Conservation (phyloP, 2,329 filamentous ascomycete genomes). For the Tolypocladium amazonense region DNA sequence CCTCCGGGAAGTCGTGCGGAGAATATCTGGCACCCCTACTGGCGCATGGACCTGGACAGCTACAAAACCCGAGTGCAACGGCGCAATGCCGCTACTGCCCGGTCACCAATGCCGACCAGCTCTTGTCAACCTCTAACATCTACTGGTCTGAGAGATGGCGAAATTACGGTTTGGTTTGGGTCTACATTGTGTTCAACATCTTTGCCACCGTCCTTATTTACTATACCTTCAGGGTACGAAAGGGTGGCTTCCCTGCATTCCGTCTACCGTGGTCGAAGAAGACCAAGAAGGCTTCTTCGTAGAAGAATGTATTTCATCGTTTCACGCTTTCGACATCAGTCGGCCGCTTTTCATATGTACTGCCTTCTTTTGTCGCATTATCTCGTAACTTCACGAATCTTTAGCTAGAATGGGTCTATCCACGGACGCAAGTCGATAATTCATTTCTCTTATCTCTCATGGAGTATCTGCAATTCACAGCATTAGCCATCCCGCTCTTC, state of each 20-base stretch:
- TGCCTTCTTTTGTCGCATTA: neutral
- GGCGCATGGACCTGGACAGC: conserved; percentile 35
- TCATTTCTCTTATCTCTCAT: neutral
- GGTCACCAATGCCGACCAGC: conserved; percentile 53
- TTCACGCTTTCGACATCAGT: neutral
- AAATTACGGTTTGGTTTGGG: conserved; percentile 62
- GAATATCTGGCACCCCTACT: conserved; percentile 53
- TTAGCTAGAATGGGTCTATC: neutral
- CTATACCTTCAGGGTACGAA: conserved; percentile 47
- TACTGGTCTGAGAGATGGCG: conserved; percentile 49
- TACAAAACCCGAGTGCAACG: conserved; percentile 51
- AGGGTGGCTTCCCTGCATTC: conserved; percentile 8
- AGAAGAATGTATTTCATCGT: too few species aligned
- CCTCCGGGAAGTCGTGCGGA: conserved; percentile 49
- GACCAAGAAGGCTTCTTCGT: conserved; percentile 1
- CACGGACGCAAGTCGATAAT: neutral
- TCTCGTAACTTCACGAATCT: neutral
- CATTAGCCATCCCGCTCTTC: too few species aligned
- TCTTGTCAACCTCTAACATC: conserved; percentile 33
- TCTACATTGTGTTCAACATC: conserved; percentile 55
- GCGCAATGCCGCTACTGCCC: conserved; percentile 56
- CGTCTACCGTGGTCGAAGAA: conserved; percentile 6
- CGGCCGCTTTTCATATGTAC: neutral
- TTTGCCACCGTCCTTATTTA: conserved; percentile 48
- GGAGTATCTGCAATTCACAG: neutral